Base-by-base conservation (phyloP, 257 asterid genomes). In the Solanum etuberosum region DNA sequence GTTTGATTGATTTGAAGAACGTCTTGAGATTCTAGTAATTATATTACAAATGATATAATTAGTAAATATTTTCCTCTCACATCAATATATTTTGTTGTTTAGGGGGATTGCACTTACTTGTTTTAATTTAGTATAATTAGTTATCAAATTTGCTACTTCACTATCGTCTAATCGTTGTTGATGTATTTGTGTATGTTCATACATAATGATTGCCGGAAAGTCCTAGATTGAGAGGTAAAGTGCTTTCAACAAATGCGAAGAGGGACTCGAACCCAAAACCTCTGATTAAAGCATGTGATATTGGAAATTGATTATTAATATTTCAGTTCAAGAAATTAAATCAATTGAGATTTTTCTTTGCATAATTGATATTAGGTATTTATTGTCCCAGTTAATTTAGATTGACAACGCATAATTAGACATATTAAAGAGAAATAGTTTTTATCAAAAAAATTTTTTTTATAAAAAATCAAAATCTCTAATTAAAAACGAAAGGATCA, bases 231-330 rank as follows among this genome's bases (percentile, higher is more conserved):
- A 54, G 63, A 10, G 5, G 8, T 54, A 54, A 51, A 51, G 61
- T 9, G 6, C 23, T 51, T 51, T 51, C 23, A 51, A 51, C 23
- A 51, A 4, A 15, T 5, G 3, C 5, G 59, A 51, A 51, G 61
- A 46, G 57, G 20, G 57, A 46, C 7, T 46, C 3, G 7, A 46
- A 46, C 0, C 7, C 20, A 46, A 0, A 15, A 46, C 0, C 6
- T 46, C 21, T 46, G 0, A 3, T 15, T 46, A 46, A 46, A 6
- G 0, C 20, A 46, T 46, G 57, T 14, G 57, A 46, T 46, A 46
- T 14, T 14, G 14, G 57, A 65, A 65, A 25, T 65, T 27, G 1
- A 12, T 29, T 9, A 27, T 63, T 63, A 63, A 63, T 63, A 3
- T 63, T 63, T 63, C 4, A 1, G 6, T 13, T 63, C 15, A 63